Base-by-base conservation (phyloP, 2,329 filamentous ascomycete genomes). In the Diaporthe citrichinensis region DNA sequence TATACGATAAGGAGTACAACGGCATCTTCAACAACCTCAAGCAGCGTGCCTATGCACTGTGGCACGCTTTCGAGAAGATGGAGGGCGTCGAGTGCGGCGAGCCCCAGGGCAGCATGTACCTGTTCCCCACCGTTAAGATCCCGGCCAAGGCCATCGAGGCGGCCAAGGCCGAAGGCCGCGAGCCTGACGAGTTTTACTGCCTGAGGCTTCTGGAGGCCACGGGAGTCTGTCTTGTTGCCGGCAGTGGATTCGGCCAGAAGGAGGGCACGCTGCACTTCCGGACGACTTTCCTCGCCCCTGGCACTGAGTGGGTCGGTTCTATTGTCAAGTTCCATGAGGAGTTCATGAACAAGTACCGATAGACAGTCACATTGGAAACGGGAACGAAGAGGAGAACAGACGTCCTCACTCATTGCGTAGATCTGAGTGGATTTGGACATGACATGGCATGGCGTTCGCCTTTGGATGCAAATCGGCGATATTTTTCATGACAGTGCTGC, bases 91-190 rank as follows among this genome's bases (percentile, higher is more conserved):
- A 96, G 84, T 98, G 96, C 86, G 94, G 94, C 81, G 90, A 92
- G 79, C 97, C 97, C 74, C 94, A 98, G 90, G 97, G 97, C 76
- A 93, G 94, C 83, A 99, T 99, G 97, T 99, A 99, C 88, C 94
- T 99, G 81, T 99, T 98, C 91, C 97, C 97, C 34, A 97, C 95
- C 80, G 98, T 99, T 86, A 92, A 88, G 46, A 88, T 99, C 34
- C 91, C 97, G 2, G 80, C 86, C 34, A 95, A 94, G 86, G 97
- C 95, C 55, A 85, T 93, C 77, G 92, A 93, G 78, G 94, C 94
- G 23, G 97, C 97, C 49, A 84, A 88, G 81, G 86, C 92, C 77
- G 94, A 95, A 83, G 92, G 92, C 80, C 94, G 94, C 81, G 87
- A 89, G 17, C 87, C 96, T 1, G 97, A 99, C 81, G 96, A 98